These are phyloP conservation scores for Lactuca saligna DNA, from an alignment of 129 eudicot species.

Conservation along the genomic window DNA sequence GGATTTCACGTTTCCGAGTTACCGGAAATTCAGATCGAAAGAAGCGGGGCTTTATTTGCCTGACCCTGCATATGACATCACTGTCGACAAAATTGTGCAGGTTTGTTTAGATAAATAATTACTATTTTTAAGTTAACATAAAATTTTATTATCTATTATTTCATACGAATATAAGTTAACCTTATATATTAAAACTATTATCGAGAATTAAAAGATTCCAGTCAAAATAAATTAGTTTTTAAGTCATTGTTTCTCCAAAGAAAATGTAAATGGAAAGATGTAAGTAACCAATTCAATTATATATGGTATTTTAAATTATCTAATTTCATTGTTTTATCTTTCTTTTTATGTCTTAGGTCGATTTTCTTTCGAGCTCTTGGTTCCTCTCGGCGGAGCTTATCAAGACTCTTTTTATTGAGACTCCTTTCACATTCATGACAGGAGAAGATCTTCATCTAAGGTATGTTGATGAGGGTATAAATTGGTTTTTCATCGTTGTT, in stretches of 20 bases:
- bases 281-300: not conserved
- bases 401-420: slow-evolving; percentile 89
- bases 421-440: slow-evolving; percentile 86
- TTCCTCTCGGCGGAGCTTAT: slow-evolving; percentile 88
- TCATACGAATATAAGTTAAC: no score
- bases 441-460: slow-evolving; percentile 96
- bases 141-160: not conserved
- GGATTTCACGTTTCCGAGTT: slow-evolving; percentile 94
- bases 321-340: not conserved
- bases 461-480: slow-evolving; percentile 26
- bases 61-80: slow-evolving; percentile 94
- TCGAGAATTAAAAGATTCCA: not conserved
- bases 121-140: not conserved
- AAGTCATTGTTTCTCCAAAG: no score
- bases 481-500: not conserved
- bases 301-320: not conserved
- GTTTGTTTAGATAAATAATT: slow-evolving; percentile 49
- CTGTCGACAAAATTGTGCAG: slow-evolving; percentile 76
- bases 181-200: not conserved
- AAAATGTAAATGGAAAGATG: no score
- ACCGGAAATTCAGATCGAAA: slow-evolving; percentile 83
- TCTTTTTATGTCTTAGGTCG: slow-evolving; percentile 65
- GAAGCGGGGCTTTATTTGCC: slow-evolving; percentile 98
- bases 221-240: no score
- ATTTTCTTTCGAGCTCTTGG: slow-evolving; percentile 98